Conservation (phyloP, 495 filamentous ascomycete species). For the Hypoxylon intermedium region DNA sequence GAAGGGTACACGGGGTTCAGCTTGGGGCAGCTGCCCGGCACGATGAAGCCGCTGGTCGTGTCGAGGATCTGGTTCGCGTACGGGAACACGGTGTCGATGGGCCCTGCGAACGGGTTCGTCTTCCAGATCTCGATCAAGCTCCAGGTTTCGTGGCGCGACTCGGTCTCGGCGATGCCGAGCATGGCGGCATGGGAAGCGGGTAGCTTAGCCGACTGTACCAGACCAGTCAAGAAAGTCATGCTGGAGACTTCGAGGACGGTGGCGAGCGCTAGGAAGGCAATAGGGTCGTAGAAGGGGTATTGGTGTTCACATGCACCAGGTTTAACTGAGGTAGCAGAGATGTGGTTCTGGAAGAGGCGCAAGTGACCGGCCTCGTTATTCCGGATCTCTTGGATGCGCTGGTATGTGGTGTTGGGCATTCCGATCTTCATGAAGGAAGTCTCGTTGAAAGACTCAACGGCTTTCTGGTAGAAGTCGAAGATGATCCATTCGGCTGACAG, state of each 20-base stretch:
- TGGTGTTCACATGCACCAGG: slow-evolving; percentile 59
- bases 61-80: slow-evolving; percentile 63
- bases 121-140: slow-evolving; percentile 60
- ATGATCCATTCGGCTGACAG: slow-evolving; percentile 63
- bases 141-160: slow-evolving; percentile 60
- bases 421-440: slow-evolving; percentile 51
- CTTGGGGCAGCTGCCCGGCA: slow-evolving; percentile 56
- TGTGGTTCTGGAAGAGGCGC: slow-evolving; percentile 62
- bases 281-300: slow-evolving; percentile 50
- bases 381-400: slow-evolving; percentile 60
- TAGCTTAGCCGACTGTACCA: slow-evolving; percentile 52
- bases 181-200: slow-evolving; percentile 52
- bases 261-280: slow-evolving; percentile 53
- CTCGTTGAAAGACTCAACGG: slow-evolving; percentile 54
- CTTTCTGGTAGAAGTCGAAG: slow-evolving; percentile 62
- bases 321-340: slow-evolving; percentile 59
- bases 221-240: slow-evolving; percentile 62
- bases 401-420: slow-evolving; percentile 54
- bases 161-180: slow-evolving; percentile 56
- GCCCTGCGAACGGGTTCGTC: slow-evolving; percentile 56
- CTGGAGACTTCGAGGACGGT: slow-evolving; percentile 60
- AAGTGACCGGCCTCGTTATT: slow-evolving; percentile 65
- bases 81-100: slow-evolving; percentile 59
- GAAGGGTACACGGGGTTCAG: slow-evolving; percentile 58
- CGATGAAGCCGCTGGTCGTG: slow-evolving; percentile 56